Evolutionary conservation across 2,329 filamentous ascomycete genomes (phyloP).

Genomic region (Endocalyx cinctus): DNA sequence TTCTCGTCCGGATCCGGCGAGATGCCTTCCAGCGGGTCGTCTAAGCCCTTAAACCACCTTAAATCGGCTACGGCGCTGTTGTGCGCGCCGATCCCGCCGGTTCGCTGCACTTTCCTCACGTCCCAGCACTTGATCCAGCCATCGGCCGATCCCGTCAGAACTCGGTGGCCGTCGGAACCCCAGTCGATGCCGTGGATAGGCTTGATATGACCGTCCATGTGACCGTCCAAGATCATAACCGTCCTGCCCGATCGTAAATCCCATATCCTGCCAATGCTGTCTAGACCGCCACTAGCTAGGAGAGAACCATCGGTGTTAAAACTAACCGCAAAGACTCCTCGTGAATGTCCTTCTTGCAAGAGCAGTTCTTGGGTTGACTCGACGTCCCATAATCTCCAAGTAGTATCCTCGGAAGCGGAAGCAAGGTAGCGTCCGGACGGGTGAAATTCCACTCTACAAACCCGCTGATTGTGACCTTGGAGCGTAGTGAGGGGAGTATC

Average conservation of each 20-base stretch:
- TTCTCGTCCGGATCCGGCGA: conserved; percentile 60
- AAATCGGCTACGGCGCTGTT: conserved; percentile 88
- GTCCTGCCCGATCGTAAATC: conserved; percentile 88
- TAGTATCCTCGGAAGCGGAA: conserved; percentile 92
- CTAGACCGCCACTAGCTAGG: conserved; percentile 84
- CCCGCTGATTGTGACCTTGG: conserved; percentile 77
- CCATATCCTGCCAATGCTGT: conserved; percentile 94
- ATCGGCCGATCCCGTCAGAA: conserved; percentile 87
- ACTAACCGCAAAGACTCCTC: conserved; percentile 83
- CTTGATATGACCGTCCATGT: conserved; percentile 75
- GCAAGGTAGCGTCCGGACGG: conserved; percentile 86
- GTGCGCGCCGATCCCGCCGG: conserved; percentile 85
- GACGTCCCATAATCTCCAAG: conserved; percentile 91
- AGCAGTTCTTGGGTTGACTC: conserved; percentile 78
- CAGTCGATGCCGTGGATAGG: conserved; percentile 93
- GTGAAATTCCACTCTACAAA: conserved; percentile 91
- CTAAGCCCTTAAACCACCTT: conserved; percentile 85
- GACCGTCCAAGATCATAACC: conserved; percentile 90
- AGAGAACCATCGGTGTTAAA: conserved; percentile 92
- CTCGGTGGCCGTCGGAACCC: conserved; percentile 84
- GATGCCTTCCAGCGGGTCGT: conserved; percentile 63
- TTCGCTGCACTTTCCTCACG: conserved; percentile 78
- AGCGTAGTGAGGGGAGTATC: conserved; percentile 82
- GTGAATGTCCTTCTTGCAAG: conserved; percentile 89
- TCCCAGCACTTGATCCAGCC: conserved; percentile 99